A percentile compares a stretch with the other conserved stretches of the same genome.
Conservation (phyloP, 805 yeast genomes). For the Groenewaldozyma salmanticensis region DNA sequence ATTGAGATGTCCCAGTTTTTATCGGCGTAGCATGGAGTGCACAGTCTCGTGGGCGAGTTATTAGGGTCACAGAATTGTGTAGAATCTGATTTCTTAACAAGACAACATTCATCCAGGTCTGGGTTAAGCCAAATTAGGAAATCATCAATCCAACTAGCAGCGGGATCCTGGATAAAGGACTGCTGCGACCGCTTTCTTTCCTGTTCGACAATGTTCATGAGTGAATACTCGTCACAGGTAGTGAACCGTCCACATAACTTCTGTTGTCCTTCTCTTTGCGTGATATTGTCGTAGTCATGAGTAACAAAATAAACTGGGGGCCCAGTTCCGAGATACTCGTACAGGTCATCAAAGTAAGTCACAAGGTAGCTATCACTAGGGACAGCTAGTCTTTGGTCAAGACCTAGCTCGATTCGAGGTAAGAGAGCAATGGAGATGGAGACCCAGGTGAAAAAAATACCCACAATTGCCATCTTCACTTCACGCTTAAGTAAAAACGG, state of each 20-base stretch:
- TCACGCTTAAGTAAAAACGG: constrained; percentile 45
- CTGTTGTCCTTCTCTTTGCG: constrained; percentile 53
- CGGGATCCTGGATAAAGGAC: constrained; percentile 70
- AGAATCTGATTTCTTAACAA: constrained; percentile 43
- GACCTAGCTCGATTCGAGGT: constrained; percentile 65
- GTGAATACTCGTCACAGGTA: constrained; percentile 67
- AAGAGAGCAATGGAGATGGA: constrained; percentile 59
- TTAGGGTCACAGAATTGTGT: constrained; percentile 55
- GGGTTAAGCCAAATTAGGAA: constrained; percentile 84
- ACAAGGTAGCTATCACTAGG: constrained; percentile 78
- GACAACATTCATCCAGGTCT: constrained; percentile 74
- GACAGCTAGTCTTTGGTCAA: constrained; percentile 83
- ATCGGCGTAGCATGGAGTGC: constrained; percentile 61
- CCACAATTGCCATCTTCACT: constrained; percentile 38
- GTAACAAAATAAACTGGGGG: constrained; percentile 88
- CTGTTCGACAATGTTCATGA: constrained; percentile 74
- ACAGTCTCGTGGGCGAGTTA: constrained; percentile 52
- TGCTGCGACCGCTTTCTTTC: constrained; percentile 59
- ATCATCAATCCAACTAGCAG: constrained; percentile 91
- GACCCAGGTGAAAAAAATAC: constrained; percentile 50
- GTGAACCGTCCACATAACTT: constrained; percentile 81
- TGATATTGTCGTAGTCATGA: constrained; percentile 49
- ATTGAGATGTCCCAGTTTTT: constrained; percentile 60
- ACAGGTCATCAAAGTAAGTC: constrained; percentile 68
- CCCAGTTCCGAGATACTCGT: constrained; percentile 67